A percentile compares a stretch with the other conserved stretches of the same genome.
These are phyloP conservation scores for Rhodotorula diobovata DNA, from an alignment of 768 basidiomycete genomes.

Conservation along the genomic window DNA sequence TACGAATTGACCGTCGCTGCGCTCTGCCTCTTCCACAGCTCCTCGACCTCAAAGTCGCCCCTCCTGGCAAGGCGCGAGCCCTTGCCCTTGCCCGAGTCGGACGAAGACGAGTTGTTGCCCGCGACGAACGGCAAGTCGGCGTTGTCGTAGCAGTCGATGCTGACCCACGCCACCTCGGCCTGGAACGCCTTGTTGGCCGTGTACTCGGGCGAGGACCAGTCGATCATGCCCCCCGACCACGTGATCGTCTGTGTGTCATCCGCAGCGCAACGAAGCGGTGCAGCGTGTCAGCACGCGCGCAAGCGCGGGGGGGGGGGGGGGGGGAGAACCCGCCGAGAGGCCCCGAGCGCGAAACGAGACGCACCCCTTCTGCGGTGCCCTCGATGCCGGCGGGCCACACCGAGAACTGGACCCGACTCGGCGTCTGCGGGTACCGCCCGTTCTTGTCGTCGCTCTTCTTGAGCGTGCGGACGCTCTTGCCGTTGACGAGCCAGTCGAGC, in stretches of 20 bases:
- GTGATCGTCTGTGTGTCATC: slow-evolving; percentile 43
- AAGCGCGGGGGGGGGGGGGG: too few relatives aligned
- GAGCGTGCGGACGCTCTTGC: slow-evolving; percentile 42
- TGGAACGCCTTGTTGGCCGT: slow-evolving; percentile 40
- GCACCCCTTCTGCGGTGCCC: slow-evolving; percentile 37
- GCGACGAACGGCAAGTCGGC: slow-evolving; percentile 9
- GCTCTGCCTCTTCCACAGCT: slow-evolving; percentile 21
- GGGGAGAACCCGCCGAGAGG: too few relatives aligned
- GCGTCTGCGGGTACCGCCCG: slow-evolving; percentile 46
- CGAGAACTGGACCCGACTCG: slow-evolving; percentile 45
- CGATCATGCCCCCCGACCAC: slow-evolving; percentile 48
- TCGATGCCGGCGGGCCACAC: slow-evolving; percentile 48
- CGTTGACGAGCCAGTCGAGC: slow-evolving; percentile 37
- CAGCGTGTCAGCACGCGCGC: too few relatives aligned
- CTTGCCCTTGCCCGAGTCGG: not conserved
- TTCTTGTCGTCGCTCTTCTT: slow-evolving; percentile 41
- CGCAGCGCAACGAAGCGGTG: too few relatives aligned
- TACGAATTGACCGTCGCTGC: slow-evolving; percentile 15
- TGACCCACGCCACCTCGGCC: slow-evolving; percentile 44
- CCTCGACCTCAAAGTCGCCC: not conserved
- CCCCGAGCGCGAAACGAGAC: not conserved
- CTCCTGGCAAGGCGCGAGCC: not conserved
- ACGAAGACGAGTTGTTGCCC: slow-evolving; percentile 23
- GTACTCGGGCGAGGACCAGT: slow-evolving; percentile 44
- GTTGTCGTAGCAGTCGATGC: slow-evolving; percentile 41